Percentiles rank a stretch among this genome's conserved stretches.
These are phyloP conservation scores for Biscogniauxia mediterranea DNA, from an alignment of 2,329 filamentous ascomycete genomes.

Conservation along the genomic window DNA sequence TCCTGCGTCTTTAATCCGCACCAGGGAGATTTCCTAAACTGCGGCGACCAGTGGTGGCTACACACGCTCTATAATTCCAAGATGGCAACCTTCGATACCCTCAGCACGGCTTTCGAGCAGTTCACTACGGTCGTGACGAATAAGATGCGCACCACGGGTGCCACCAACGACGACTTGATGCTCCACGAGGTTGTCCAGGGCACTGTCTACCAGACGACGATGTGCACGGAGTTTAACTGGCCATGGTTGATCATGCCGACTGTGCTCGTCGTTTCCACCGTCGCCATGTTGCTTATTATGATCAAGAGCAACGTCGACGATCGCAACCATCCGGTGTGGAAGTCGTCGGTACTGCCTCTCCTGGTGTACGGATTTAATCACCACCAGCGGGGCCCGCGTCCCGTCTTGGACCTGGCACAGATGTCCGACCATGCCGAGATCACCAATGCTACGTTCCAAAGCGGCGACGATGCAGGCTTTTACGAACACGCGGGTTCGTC, in stretches of 20 bases:
- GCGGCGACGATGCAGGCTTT: conserved; percentile 15
- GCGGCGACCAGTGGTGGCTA: conserved; percentile 17
- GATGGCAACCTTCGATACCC: conserved; percentile 11
- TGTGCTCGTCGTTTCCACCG: conserved; percentile 9
- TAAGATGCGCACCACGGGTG: conserved; percentile 18
- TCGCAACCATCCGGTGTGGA: conserved; percentile 19
- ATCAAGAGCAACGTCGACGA: conserved; percentile 13
- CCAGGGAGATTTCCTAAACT: conserved; percentile 9
- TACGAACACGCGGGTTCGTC: conserved; percentile 4
- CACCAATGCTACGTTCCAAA: conserved; percentile 10
- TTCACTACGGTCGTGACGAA: conserved; percentile 19
- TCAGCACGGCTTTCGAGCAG: conserved; percentile 12
- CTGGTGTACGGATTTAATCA: conserved; percentile 16
- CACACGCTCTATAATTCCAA: conserved; percentile 11
- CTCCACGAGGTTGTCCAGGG: conserved; percentile 7
- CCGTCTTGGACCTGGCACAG: conserved; percentile 14
- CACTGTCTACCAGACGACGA: conserved; percentile 12
- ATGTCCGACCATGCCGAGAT: conserved; percentile 9
- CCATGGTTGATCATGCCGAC: conserved; percentile 20
- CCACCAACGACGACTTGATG: conserved; percentile 6
- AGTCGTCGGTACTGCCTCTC: conserved; percentile 18
- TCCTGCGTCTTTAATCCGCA: conserved; percentile 7
- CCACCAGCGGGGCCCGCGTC: not conserved
- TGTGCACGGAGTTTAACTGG: conserved; percentile 21
- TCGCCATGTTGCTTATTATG: conserved; percentile 9